These are phyloP conservation scores for Oligophagozyma castellii DNA, from an alignment of 1,139 yeast genomes.

Conservation along the genomic window DNA sequence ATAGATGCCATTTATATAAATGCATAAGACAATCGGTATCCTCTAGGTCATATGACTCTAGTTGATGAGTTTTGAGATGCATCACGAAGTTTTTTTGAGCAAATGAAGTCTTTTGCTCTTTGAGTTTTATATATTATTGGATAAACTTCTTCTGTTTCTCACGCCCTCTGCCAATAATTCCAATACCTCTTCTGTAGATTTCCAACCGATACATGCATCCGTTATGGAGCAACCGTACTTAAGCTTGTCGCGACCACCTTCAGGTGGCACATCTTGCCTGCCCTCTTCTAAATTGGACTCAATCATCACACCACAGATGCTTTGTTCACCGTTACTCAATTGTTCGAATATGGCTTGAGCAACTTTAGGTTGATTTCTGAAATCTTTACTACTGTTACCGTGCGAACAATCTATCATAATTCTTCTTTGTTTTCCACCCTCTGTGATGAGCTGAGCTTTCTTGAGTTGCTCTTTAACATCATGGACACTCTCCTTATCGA, in stretches of 20 bases:
- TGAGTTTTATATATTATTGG: not conserved
- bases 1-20: not conserved
- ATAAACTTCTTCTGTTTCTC: slow-evolving; percentile 46
- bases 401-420: slow-evolving; percentile 98
- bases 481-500: slow-evolving; percentile 57
- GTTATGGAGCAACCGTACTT: slow-evolving; percentile 91
- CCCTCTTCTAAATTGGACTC: slow-evolving; percentile 88
- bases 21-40: too few relatives aligned
- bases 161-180: slow-evolving; percentile 66
- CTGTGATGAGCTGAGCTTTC: slow-evolving; percentile 40
- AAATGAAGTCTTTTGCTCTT: not conserved
- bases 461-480: slow-evolving; percentile 53
- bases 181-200: slow-evolving; percentile 62
- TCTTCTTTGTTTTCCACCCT: slow-evolving; percentile 39
- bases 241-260: slow-evolving; percentile 60
- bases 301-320: slow-evolving; percentile 90
- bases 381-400: slow-evolving; percentile 86
- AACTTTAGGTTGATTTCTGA: slow-evolving; percentile 88
- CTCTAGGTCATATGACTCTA: too few relatives aligned
- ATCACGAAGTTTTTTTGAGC: not conserved
- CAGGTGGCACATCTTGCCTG: slow-evolving; percentile 76
- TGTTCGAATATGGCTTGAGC: slow-evolving; percentile 70
- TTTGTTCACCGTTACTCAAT: slow-evolving; percentile 56
- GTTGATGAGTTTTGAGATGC: not conserved
- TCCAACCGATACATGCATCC: slow-evolving; percentile 93